Evolutionary conservation across 2,329 filamentous ascomycete genomes (phyloP).

Genomic region (Trichoderma sp.): DNA sequence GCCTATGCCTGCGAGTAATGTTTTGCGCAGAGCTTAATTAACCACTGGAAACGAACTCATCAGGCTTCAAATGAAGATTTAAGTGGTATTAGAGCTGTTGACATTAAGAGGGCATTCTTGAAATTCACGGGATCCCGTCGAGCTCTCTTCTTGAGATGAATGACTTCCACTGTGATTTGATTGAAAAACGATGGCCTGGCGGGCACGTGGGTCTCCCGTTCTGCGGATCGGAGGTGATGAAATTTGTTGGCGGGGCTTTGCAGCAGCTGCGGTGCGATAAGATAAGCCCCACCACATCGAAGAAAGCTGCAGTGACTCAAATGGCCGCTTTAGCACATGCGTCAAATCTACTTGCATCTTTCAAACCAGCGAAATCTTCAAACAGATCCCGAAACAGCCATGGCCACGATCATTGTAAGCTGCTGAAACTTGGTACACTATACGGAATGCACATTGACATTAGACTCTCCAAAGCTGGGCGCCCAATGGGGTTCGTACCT

Average conservation of each 20-base stretch:
- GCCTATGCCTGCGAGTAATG: too few relatives aligned
- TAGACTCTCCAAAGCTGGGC: constrained; percentile 34
- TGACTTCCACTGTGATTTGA: too few relatives aligned
- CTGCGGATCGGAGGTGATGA: background rate
- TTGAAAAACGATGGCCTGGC: too few relatives aligned
- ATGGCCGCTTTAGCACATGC: constrained; percentile 18
- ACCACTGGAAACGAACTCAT: too few relatives aligned
- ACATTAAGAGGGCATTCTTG: too few relatives aligned
- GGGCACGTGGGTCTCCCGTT: too few relatives aligned
- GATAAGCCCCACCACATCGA: constrained; percentile 1
- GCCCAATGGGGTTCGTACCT: constrained; percentile 45
- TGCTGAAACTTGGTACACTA: background rate
- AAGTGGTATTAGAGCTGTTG: too few relatives aligned
- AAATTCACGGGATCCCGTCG: too few relatives aligned
- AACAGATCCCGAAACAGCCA: constrained; percentile 8
- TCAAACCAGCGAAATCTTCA: constrained; percentile 8
- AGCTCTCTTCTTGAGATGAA: too few relatives aligned
- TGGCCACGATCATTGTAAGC: constrained; percentile 24
- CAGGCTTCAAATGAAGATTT: too few relatives aligned
- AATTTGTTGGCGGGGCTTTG: background rate
- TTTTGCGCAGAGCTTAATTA: too few relatives aligned
- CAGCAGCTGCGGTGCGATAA: constrained; percentile 15
- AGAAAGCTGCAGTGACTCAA: constrained; percentile 19
- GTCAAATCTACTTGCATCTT: constrained; percentile 14
- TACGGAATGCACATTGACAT: constrained; percentile 4